Evolutionary conservation across 805 yeast genomes (phyloP), one percentile per base, ranked within the genome.

Genomic region (Suhomyces pyralidae): DNA sequence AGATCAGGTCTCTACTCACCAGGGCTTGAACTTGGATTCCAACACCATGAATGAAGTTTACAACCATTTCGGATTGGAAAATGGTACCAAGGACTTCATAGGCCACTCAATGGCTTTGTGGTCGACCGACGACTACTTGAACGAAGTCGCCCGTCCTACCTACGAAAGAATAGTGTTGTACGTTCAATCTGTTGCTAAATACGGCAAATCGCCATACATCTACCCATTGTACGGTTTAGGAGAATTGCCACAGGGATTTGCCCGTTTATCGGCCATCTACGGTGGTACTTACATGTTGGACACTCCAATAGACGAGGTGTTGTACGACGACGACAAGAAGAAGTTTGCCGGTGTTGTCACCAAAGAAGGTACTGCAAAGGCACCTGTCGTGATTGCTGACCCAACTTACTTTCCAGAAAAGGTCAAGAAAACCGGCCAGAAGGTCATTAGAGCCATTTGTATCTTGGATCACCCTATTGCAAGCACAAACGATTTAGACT

Each of bases 31-130:
- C 67, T 79, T 94, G 60, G 97, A 93, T 71, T 81, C 78, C 57
- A 87, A 86, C 69, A 88, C 97, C 48, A 93, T 92, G 93, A 90
- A 89, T 58, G 96, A 90, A 62, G 86, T 94, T 36, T 94, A 88
- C 71, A 81, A 82, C 64, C 86, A 93, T 68, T 94, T 85, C 64
- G 97, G 98, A 6, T 81, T 94, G 51, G 97, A 94, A 63, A 81
- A 82, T 51, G 97, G 97, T 36, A 92, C 98, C 19, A 87, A 90
- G 66, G 98, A 94, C 70, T 94, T 94, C 64, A 89, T 94, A 58
- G 99, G 99, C 45, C 99, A 94, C 70, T 94, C 99, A 3, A 94
- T 94, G 99, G 99, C 97, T 14, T 80, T 94, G 55, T 92, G 96
- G 86, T 81, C 94, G 19, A 92, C 90, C 63, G 99, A 94, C 65